Base-by-base conservation (phyloP, 768 basidiomycete genomes). In the Dictyophora rubrovolvata region DNA sequence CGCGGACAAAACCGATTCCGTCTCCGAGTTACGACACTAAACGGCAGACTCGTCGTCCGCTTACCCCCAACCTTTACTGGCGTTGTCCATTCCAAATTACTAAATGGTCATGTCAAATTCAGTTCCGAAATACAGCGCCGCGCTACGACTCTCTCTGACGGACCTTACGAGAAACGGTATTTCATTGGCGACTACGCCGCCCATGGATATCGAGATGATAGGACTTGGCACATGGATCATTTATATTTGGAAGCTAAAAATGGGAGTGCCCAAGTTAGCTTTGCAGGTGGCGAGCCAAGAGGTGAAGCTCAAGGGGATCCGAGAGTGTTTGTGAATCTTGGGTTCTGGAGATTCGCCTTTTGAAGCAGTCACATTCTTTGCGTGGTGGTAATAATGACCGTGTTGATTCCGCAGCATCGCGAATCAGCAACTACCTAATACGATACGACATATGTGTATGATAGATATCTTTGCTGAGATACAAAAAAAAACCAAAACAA, bases 201-300 rank as follows among this genome's bases (percentile, higher is more conserved):
- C 9, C 33, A 47, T 35, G 57, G 48, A 8, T 59, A 51, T 37
- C 56, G 63, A 2, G 61, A 63, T 1, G 65, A 68, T 33, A 65
- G 21, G 11, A 61, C 22, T 18, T 76, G 75, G 75, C 54, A 60
- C 21, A 74, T 75, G 5, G 77, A 78, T 55, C 73, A 77, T 62
- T 48, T 77, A 18, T 60, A 65, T 10, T 64, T 73, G 42, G 71
- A 72, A 60, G 63, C 73, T 42, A 63, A 65, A 36, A 70, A 75
- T 60, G 76, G 76, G 46, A 67, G 64, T 20, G 68, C 77, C 35
- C 71, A 65, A 51, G 64, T 77, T 34, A 67, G 66, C 49, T 78
- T 72, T 63, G 72, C 71, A 21, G 74, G 73, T 53, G 75, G 74
- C 14, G 12, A 2, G n/a, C 12, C 42, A 42, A 42, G 42, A 42